A percentile compares a stretch with the other conserved stretches of the same genome.
Conservation (phyloP, 495 filamentous ascomycete genomes). For the Penicillium psychrofluorescens region DNA sequence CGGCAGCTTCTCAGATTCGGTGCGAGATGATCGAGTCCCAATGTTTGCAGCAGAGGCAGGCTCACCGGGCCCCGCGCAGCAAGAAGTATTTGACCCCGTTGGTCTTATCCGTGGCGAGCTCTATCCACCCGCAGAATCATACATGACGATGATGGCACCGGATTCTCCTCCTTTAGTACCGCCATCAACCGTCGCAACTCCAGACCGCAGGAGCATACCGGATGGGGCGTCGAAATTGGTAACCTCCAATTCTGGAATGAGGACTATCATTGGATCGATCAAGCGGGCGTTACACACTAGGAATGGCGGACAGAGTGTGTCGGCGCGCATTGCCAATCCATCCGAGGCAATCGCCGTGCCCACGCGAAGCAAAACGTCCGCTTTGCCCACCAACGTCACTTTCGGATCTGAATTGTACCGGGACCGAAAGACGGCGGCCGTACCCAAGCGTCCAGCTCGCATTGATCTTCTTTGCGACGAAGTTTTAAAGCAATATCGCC, state of each 20-base stretch:
- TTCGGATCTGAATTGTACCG: slow-evolving; percentile 39
- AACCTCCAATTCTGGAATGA: slow-evolving; percentile 59
- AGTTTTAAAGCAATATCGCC: slow-evolving; percentile 56
- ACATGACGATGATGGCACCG: slow-evolving; percentile 64
- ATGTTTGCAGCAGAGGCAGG: slow-evolving; percentile 25
- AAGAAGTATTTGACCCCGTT: slow-evolving; percentile 65
- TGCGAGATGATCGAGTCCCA: slow-evolving; percentile 64
- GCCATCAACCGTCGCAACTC: slow-evolving; percentile 9
- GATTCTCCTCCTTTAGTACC: slow-evolving; percentile 45
- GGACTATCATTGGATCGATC: slow-evolving; percentile 79
- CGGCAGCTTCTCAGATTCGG: slow-evolving; percentile 79
- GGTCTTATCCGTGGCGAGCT: slow-evolving; percentile 79
- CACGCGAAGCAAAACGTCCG: slow-evolving; percentile 33
- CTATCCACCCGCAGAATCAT: slow-evolving; percentile 67
- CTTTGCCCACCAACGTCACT: slow-evolving; percentile 39
- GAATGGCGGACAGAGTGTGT: slow-evolving; percentile 34
- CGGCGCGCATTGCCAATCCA: slow-evolving; percentile 34
- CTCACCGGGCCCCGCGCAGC: slow-evolving; percentile 1
- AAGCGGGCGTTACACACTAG: slow-evolving; percentile 78
- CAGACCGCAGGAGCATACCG: slow-evolving; percentile 26
- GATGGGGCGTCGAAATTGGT: slow-evolving; percentile 24
- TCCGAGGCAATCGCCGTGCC: slow-evolving; percentile 12
- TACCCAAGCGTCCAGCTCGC: slow-evolving; percentile 30
- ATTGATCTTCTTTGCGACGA: slow-evolving; percentile 79
- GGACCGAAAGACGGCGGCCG: slow-evolving; percentile 31